A percentile compares a stretch with the other conserved stretches of the same genome.
These are phyloP conservation scores for Fusarium guadeloupense DNA, from an alignment of 2,329 filamentous ascomycete species.

Conservation along the genomic window DNA sequence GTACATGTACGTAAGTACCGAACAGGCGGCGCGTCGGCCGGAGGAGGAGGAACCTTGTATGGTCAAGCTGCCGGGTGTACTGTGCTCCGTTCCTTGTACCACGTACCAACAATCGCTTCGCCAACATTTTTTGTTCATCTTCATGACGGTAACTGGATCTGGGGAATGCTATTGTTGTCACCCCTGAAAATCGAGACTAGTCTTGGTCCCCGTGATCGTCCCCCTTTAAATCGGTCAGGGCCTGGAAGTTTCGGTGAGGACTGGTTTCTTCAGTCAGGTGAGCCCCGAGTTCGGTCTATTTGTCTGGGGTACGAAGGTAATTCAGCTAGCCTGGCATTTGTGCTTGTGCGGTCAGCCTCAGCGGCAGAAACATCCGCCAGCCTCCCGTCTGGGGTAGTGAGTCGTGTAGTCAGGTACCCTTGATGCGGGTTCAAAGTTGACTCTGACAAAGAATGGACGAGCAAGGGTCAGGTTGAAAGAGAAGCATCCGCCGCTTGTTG, in stretches of 20 bases:
- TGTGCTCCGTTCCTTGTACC: slow-evolving; percentile 22
- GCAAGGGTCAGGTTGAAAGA: slow-evolving; percentile 16
- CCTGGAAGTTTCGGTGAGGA: slow-evolving; percentile 41
- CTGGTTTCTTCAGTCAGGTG: slow-evolving; percentile 35
- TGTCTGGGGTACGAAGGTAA: slow-evolving; percentile 20
- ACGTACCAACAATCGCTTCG: slow-evolving; percentile 20
- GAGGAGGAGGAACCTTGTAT: slow-evolving; percentile 31
- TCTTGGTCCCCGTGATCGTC: slow-evolving; percentile 35
- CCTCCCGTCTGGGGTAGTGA: slow-evolving; percentile 38
- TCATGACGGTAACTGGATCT: slow-evolving; percentile 34
- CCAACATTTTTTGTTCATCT: slow-evolving; percentile 23
- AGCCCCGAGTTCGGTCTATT: slow-evolving; percentile 20
- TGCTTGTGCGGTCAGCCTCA: slow-evolving; percentile 17
- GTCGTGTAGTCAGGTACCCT: slow-evolving; percentile 26
- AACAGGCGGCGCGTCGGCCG: slow-evolving; percentile 38
- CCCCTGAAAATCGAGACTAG: slow-evolving; percentile 29
- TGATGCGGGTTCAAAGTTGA: background rate
- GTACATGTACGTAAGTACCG: slow-evolving; percentile 40
- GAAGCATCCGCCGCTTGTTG: slow-evolving; percentile 17
- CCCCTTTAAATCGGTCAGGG: slow-evolving; percentile 36
- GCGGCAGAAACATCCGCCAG: slow-evolving; percentile 13
- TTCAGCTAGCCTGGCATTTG: slow-evolving; percentile 29
- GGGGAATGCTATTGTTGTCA: slow-evolving; percentile 29
- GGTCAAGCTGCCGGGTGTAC: slow-evolving; percentile 14
- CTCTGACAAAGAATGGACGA: background rate